A percentile compares a stretch with the other conserved stretches of the same genome.
These are phyloP conservation scores for Nissolia schottii DNA, from an alignment of 306 rosid species.

Conservation along the genomic window DNA sequence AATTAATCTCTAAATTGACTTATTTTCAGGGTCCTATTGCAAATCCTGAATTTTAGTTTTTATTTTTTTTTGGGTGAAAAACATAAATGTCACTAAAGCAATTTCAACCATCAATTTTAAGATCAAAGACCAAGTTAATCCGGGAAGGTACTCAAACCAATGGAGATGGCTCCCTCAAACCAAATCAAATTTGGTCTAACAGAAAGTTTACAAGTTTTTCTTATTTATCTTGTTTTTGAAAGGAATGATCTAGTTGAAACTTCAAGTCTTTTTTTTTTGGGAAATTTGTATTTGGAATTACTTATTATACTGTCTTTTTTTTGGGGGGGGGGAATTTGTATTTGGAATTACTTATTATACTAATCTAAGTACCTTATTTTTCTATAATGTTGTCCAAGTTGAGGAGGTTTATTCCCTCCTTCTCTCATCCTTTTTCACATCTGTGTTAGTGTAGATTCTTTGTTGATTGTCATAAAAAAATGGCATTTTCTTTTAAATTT, in stretches of 20 bases:
- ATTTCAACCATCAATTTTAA: no score
- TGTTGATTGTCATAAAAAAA: not conserved
- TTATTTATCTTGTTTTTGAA: not conserved
- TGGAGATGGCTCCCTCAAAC: no score
- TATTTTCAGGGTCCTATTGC: no score
- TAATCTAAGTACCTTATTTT: not conserved
- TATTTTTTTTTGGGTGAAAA: no score
- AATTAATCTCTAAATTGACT: no score
- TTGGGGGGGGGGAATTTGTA: no score
- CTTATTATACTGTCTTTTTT: not conserved
- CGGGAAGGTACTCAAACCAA: no score
- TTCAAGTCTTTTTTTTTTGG: no score
- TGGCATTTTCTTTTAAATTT: not conserved
- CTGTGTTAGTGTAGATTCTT: not conserved
- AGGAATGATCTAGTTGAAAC: no score
- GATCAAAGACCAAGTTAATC: no score
- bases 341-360: not conserved
- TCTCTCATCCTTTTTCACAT: not conserved
- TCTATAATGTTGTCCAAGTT: not conserved
- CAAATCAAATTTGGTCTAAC: not conserved
- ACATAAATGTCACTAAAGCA: no score
- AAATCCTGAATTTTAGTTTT: no score
- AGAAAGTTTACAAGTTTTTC: not conserved
- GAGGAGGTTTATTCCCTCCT: not conserved
- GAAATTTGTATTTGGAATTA: not conserved